Evolutionary conservation across 2,329 filamentous ascomycete species (phyloP).

Genomic region (Ascochyta viciae-villosae): DNA sequence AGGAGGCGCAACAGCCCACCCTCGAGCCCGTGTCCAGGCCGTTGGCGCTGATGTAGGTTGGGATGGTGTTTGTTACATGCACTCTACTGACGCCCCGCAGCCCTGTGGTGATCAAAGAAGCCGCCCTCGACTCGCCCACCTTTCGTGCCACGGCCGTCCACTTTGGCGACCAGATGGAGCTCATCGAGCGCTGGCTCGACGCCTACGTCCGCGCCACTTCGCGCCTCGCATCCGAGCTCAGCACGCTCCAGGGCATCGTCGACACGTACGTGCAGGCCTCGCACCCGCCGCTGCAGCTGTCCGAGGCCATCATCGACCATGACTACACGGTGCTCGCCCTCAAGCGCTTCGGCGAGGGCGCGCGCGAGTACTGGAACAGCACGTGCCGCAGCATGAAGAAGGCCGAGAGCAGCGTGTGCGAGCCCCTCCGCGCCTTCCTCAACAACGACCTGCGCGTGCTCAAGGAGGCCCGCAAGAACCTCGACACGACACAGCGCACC

Average conservation of each 20-base stretch:
- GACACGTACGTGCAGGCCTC: conserved; percentile 78
- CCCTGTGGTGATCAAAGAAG: conserved; percentile 90
- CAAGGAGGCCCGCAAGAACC: conserved; percentile 78
- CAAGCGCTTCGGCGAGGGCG: conserved; percentile 82
- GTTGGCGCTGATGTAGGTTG: conserved; percentile 51
- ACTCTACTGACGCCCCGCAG: conserved; percentile 48
- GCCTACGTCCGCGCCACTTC: conserved; percentile 69
- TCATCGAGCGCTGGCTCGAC: conserved; percentile 91
- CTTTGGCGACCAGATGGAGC: conserved; percentile 90
- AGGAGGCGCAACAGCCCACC: conserved; percentile 37
- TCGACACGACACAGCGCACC: conserved; percentile 82
- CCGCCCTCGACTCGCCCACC: conserved; percentile 92
- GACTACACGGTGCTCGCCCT: conserved; percentile 92
- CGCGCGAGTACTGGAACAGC: conserved; percentile 85
- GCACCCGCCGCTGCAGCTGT: conserved; percentile 74
- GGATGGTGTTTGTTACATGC: too few relatives aligned
- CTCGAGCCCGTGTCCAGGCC: conserved; percentile 51
- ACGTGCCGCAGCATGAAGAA: conserved; percentile 76
- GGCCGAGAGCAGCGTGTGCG: conserved; percentile 77
- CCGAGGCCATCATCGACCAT: conserved; percentile 88
- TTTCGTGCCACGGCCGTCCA: conserved; percentile 88
- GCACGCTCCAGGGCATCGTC: conserved; percentile 79
- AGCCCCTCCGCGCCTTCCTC: conserved; percentile 82
- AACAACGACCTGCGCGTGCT: conserved; percentile 81
- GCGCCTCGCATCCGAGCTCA: conserved; percentile 70